Base-by-base conservation (phyloP, 257 asterid species). In the Solanum ossicruentum region DNA sequence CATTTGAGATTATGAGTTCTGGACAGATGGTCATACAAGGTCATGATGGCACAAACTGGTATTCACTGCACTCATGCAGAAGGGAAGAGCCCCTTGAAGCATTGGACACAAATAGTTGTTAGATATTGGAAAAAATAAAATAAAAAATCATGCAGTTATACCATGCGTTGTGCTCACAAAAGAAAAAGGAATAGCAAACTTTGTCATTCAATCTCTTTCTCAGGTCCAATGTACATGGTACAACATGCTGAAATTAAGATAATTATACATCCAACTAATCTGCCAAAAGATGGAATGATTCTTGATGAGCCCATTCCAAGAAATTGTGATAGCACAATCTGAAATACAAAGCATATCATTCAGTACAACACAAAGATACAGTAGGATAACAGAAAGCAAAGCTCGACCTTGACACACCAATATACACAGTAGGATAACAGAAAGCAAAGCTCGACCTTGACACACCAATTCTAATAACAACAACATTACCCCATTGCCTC, bases 211-310 rank as follows among this genome's bases (percentile, higher is more conserved):
- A 83, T 83, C 84, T 87, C 88, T 86, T 86, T 89, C 75, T 85
- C 89, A 66, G 89, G 90, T 84, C 90, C 92, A 21, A 69, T 60
- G 80, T 84, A 89, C 84, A 84, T 26, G 12, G 92, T 89, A 69
- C 84, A 86, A 78, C 82, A 85, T 23, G 89, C 87, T 41, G 92
- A 89, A 78, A 89, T 26, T 55, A 89, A 81, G 80, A 89, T 87
- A 16, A 87, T 86, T 78, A 67, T 82, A 84, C 92, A 86, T 45
- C 92, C 90, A 49, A 87, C 73, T 49, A 89, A 60, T 70, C 86
- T 86, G 85, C 88, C 86, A 70, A 89, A 84, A 54, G 92, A 82
- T 66, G 92, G 91, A 45, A 85, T 70, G 73, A 84, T 49, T 87
- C 90, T 89, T 32, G 88, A 84, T 28, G 83, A 84, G 82, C 89